Conservation (phyloP, 75 land plant genomes). For the Selaginella moellendorffii region DNA sequence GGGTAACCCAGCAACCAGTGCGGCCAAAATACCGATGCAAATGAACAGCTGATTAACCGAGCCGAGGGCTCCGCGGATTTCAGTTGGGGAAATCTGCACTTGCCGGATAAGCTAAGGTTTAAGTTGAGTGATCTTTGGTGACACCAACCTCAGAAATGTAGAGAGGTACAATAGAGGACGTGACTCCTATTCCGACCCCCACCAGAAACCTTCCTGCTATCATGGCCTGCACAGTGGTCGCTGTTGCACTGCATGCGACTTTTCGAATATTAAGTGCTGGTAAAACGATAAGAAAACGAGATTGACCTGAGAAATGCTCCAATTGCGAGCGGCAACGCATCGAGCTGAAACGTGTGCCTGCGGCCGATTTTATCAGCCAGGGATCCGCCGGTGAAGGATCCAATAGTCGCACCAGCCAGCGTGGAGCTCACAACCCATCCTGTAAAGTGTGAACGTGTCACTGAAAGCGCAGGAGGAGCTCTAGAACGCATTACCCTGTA, state of each 20-base stretch:
- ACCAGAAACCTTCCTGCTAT: constrained; percentile 73
- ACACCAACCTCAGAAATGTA: constrained; percentile 81
- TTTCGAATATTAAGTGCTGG: background rate
- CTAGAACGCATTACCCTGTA: constrained; percentile 94
- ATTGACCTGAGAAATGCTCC: constrained; percentile 93
- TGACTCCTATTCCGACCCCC: constrained; percentile 89
- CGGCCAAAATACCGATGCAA: constrained; percentile 84
- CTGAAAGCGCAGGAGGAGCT: background rate
- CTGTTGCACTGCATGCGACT: constrained; percentile 52
- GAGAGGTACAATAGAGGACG: constrained; percentile 88
- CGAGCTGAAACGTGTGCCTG: constrained; percentile 72
- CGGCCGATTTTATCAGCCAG: constrained; percentile 89
- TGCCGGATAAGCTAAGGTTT: constrained; percentile 6
- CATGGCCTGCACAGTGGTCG: constrained; percentile 62
- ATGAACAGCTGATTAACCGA: constrained; percentile 89
- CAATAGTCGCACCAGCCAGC: constrained; percentile 83
- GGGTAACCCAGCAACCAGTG: constrained; percentile 92
- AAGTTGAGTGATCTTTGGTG: background rate
- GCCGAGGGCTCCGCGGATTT: constrained; percentile 92
- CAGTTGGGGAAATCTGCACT: constrained; percentile 85
- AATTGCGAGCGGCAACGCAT: constrained; percentile 69
- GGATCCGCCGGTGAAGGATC: constrained; percentile 83
- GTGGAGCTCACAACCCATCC: constrained; percentile 93
- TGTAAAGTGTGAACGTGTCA: constrained; percentile 9
- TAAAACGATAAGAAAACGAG: too few relatives aligned